Base-by-base conservation (phyloP, 148 eudicot genomes). In the Fagopyrum homotropicum region DNA sequence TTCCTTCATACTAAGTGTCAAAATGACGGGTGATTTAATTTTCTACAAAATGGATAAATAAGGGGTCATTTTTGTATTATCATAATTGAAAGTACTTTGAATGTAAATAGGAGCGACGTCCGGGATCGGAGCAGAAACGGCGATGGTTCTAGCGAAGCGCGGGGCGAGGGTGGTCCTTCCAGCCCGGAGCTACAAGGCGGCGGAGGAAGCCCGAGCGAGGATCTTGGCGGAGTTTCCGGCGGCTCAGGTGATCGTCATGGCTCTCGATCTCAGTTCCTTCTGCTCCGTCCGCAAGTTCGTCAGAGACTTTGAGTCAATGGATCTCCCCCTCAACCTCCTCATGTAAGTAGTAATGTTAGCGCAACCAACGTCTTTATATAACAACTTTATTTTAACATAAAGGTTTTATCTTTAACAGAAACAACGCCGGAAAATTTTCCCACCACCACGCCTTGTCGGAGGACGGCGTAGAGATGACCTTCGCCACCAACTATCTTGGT, bases 91-190 rank as follows among this genome's bases (percentile, higher is more conserved):
- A 1, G 16, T 68, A 35, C 59, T 72, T 77, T 76, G 80, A 6
- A n/a, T 35, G 40, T 35, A 47, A 9, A 35, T 5, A 91, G 97
- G 98, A 16, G 98, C 93, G n/a, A 94, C 97, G 73, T 94, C 97
- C 7, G 98, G 98, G 15, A 94, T 94, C 4, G 98, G 98, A 52
- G 93, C 91, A 1, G 97, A 94, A 78, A 91, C 98, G 79, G 98
- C 98, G 5, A 77, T 91, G 30, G 95, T 86, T 11, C 69, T 94
- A 76, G 98, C 98, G 0, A 89, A 84, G 85, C 82, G 89, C 5
- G 96, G 98, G 4, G 93, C 87, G 0, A 75, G 95, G 79, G 78
- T 94, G 0, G 76, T 94, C 11, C 44, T 94, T 1, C 97, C 98
- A 59, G 96, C 87, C 29, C 80, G 98, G 77, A 87, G 73, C 77